Evolutionary conservation across 1,284 basidiomycete genomes (phyloP).

Genomic region (Leccinum pachyderme): DNA sequence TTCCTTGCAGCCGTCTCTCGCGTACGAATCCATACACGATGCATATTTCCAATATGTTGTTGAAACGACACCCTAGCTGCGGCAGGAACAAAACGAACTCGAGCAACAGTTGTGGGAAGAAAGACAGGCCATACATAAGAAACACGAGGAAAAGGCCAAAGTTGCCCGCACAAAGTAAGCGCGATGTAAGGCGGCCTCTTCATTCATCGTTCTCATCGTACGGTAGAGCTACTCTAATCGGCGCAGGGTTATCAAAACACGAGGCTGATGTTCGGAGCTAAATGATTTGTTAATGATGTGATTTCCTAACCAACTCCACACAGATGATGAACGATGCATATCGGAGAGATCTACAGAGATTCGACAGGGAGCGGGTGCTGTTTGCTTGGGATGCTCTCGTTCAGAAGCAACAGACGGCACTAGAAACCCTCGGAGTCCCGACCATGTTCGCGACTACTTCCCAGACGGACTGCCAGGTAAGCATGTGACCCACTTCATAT

Average conservation of each 20-base stretch:
- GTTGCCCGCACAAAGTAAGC: slow-evolving; percentile 62
- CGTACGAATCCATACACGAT: slow-evolving; percentile 37
- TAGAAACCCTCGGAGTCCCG: slow-evolving; percentile 62
- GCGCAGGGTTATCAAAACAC: slow-evolving; percentile 60
- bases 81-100: slow-evolving; percentile 61
- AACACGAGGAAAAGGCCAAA: slow-evolving; percentile 68
- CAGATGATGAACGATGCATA: slow-evolving; percentile 64
- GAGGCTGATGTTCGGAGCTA: slow-evolving; percentile 59
- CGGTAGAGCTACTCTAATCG: slow-evolving; percentile 54
- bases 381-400: slow-evolving; percentile 74
- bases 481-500: slow-evolving; percentile 13
- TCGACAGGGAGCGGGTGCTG: slow-evolving; percentile 62
- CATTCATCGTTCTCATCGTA: slow-evolving; percentile 5
- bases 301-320: slow-evolving; percentile 11
- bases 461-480: slow-evolving; percentile 54
- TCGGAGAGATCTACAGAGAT: slow-evolving; percentile 59
- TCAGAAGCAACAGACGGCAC: slow-evolving; percentile 60
- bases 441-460: slow-evolving; percentile 62
- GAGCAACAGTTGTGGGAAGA: slow-evolving; percentile 67
- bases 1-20: slow-evolving; percentile 48
- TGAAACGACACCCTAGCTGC: slow-evolving; percentile 39
- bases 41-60: slow-evolving; percentile 1
- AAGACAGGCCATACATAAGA: slow-evolving; percentile 53
- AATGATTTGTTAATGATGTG: slow-evolving; percentile 3
- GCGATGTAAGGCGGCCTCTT: slow-evolving; percentile 3